phyloP scores from a whole-genome alignment of 139 green algal genomes.

The Chlamydomonas schloesseri region DNA sequence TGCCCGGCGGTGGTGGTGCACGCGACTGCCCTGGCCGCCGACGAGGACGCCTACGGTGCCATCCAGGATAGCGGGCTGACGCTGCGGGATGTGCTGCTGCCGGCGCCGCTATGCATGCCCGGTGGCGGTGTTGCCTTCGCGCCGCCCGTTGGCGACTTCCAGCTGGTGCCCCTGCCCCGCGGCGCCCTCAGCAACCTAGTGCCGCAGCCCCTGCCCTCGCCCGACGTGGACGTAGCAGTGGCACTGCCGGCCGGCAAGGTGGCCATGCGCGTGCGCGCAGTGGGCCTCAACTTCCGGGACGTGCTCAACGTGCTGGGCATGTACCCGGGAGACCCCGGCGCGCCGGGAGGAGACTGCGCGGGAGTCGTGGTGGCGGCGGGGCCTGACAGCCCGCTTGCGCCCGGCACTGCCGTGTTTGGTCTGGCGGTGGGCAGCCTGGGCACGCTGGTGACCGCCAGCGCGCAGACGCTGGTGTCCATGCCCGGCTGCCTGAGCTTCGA shows the following conservation, averaged over 20 bases:
- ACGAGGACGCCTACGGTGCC: constrained; percentile 35
- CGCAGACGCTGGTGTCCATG: constrained; percentile 71
- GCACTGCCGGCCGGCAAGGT: constrained; percentile 46
- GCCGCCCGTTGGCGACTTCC: background rate
- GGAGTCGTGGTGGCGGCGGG: constrained; percentile 77
- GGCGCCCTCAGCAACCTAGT: constrained; percentile 72
- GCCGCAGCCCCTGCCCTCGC: constrained; percentile 64
- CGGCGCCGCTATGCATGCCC: background rate
- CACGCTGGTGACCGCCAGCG: constrained; percentile 66
- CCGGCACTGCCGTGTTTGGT: constrained; percentile 82
- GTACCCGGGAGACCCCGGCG: constrained; percentile 91
- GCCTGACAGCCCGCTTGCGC: constrained; percentile 5
- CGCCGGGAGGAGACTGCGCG: constrained; percentile 81
- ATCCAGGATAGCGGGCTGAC: background rate
- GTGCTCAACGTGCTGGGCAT: constrained; percentile 89
- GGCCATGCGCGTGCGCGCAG: constrained; percentile 75
- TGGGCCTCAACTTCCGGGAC: constrained; percentile 92
- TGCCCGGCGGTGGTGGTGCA: background rate
- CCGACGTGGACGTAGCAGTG: constrained; percentile 61
- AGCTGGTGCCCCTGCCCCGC: constrained; percentile 61
- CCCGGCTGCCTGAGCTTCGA: constrained; percentile 78
- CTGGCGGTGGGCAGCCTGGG: constrained; percentile 81
- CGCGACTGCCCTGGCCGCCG: background rate
- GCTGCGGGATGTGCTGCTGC: constrained; percentile 6
- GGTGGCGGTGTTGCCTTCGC: background rate